phyloP scores from a whole-genome alignment of 1,139 yeast genomes.

The Geotrichum bryndzae region DNA sequence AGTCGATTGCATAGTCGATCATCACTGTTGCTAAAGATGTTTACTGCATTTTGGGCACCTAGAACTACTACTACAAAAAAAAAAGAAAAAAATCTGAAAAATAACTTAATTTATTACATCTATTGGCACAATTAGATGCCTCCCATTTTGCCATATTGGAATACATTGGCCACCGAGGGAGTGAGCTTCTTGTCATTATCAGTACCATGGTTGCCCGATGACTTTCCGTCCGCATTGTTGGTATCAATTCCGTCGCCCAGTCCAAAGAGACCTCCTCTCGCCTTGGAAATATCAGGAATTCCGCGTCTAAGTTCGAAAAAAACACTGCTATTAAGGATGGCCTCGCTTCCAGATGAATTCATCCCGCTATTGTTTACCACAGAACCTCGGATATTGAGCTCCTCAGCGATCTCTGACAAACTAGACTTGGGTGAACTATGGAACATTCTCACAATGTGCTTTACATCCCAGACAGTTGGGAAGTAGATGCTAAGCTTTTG shows the following conservation, averaged over 20 bases:
- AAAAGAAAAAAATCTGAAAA: background rate
- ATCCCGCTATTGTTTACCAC: slow-evolving; percentile 28
- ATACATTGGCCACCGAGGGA: slow-evolving; percentile 29
- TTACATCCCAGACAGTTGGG: slow-evolving; percentile 81
- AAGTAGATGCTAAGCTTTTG: slow-evolving; percentile 67
- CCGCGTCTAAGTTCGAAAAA: slow-evolving; percentile 46
- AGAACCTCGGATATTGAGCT: slow-evolving; percentile 36
- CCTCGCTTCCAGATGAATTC: slow-evolving; percentile 49
- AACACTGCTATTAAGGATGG: slow-evolving; percentile 45
- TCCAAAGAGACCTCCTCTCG: slow-evolving; percentile 36
- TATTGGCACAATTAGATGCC: slow-evolving; percentile 19
- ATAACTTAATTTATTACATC: background rate
- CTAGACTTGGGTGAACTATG: slow-evolving; percentile 37
- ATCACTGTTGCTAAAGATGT: no score
- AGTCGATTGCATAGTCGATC: no score
- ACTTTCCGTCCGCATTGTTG: slow-evolving; percentile 13
- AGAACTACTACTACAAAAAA: background rate
- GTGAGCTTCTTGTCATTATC: slow-evolving; percentile 18
- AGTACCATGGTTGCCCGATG: background rate
- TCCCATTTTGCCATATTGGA: slow-evolving; percentile 35
- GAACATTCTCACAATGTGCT: slow-evolving; percentile 56
- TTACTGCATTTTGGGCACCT: no score
- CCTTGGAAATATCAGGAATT: slow-evolving; percentile 33
- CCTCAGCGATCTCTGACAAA: slow-evolving; percentile 44
- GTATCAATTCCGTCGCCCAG: slow-evolving; percentile 30